Evolutionary conservation across 768 basidiomycete species (phyloP).

Genomic region (Tricholoma matsutake): DNA sequence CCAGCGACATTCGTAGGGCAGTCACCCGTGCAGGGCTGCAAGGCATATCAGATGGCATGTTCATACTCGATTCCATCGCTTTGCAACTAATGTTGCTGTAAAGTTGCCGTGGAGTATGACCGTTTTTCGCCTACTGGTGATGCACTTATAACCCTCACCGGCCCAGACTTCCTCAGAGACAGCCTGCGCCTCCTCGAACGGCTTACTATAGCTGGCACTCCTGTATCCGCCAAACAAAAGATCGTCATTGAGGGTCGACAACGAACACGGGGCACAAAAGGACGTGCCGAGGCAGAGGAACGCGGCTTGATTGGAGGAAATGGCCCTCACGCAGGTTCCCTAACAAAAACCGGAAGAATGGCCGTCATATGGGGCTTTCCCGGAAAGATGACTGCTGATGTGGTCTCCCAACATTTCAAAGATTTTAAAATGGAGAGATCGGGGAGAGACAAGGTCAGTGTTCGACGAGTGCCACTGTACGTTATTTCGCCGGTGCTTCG

Average conservation of each 20-base stretch:
- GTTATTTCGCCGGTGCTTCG: slow-evolving; percentile 19
- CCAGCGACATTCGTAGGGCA: slow-evolving; percentile 51
- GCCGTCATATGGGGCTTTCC: slow-evolving; percentile 67
- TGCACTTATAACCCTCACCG: slow-evolving; percentile 55
- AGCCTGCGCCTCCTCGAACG: slow-evolving; percentile 42
- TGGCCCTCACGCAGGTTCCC: slow-evolving; percentile 50
- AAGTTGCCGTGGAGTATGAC: slow-evolving; percentile 60
- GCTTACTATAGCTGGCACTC: slow-evolving; percentile 44
- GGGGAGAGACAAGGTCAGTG: slow-evolving; percentile 38
- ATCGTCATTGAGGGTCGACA: slow-evolving; percentile 9
- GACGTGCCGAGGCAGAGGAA: slow-evolving; percentile 24
- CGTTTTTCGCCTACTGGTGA: slow-evolving; percentile 57
- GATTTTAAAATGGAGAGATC: slow-evolving; percentile 39
- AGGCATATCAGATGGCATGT: slow-evolving; percentile 45
- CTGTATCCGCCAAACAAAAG: slow-evolving; percentile 33
- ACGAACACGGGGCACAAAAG: slow-evolving; percentile 28
- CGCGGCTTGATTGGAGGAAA: slow-evolving; percentile 30
- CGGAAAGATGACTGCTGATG: slow-evolving; percentile 34
- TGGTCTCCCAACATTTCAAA: slow-evolving; percentile 40
- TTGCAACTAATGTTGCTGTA: background rate
- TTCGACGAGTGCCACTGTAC: slow-evolving; percentile 50
- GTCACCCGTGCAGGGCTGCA: slow-evolving; percentile 38
- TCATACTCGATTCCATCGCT: background rate
- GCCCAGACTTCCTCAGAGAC: slow-evolving; percentile 39
- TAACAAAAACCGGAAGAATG: slow-evolving; percentile 44